Evolutionary conservation across 345 rosid species (phyloP).

Genomic region (Lumnitzera racemosa): DNA sequence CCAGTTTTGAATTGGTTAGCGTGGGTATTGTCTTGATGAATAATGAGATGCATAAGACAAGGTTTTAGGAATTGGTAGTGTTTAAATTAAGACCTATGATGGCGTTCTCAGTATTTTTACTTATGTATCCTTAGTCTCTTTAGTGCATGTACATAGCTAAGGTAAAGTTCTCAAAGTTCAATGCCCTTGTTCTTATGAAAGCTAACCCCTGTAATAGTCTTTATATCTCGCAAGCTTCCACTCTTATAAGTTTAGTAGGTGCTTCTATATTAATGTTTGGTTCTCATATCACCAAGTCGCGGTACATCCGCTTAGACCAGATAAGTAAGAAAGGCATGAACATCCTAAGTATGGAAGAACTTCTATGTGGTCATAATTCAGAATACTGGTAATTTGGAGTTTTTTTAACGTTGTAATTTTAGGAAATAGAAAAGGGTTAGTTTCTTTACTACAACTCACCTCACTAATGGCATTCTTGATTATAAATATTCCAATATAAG

Average conservation of each 20-base stretch:
- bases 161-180: too few species aligned
- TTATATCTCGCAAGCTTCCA: background rate
- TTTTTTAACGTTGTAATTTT: background rate
- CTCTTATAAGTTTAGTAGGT: background rate
- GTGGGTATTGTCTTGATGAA: too few species aligned
- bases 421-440: slow-evolving; percentile 1
- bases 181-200: background rate
- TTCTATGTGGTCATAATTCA: background rate
- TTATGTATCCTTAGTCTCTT: too few species aligned
- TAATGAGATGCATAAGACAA: too few species aligned
- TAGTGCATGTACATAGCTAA: too few species aligned
- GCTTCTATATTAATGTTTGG: background rate
- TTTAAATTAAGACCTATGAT: too few species aligned
- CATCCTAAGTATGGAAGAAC: background rate
- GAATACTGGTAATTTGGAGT: background rate
- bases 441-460: background rate
- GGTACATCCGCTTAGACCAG: background rate
- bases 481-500: background rate
- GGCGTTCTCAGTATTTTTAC: background rate
- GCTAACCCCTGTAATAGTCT: background rate
- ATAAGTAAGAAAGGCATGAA: slow-evolving; percentile 6
- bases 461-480: background rate
- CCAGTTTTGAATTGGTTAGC: too few species aligned
- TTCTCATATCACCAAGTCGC: background rate
- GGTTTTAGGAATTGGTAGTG: too few species aligned